Evolutionary conservation across 805 yeast species (phyloP), one percentile per base, ranked within the genome.

Genomic region (Zygoascus biomembranicola): DNA sequence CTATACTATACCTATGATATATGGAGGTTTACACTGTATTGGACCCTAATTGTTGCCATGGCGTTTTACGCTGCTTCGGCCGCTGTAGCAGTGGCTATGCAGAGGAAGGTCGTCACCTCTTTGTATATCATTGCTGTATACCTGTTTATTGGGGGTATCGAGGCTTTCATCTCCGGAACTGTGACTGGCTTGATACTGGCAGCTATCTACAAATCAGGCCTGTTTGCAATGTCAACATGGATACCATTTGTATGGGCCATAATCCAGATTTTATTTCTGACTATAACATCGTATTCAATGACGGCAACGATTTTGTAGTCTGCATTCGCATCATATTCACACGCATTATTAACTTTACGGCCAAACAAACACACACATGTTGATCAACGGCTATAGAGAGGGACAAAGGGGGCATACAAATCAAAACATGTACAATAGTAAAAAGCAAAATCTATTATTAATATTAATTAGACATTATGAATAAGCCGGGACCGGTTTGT

Each of bases 151-250:
- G 94, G 90, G 0, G 73, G 80, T 5, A 60, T 77, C 0, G 87
- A 81, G 61, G 97, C 86, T 0, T 72, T 87, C 44, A 69, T 81
- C 1, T 72, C 84, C 1, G 98, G 97, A 0, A 80, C 90, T 1
- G 74, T 88, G 5, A 75, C 86, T 43, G 97, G 97, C 0, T 72
- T 90, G 11, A 65, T 94, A 58, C 65, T 87, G 16, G 84, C 84
- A 37, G 86, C 89, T 1, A 77, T 90, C 8, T 90, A 90, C 69
- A 74, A 77, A 52, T 82, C 95, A 0, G 96, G 96, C 0, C 75
- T 85, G 23, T 81, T 92, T 61, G 78, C 85, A 20, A 87, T 94
- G 95, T 84, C 95, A 11, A 87, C 97, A 0, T 92, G 99, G 99
- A 81, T 92, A 8, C 98, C 99, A 0, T 77, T 92, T 59, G 78